These are phyloP conservation scores for Ambrosia trifida DNA, from an alignment of 129 eudicot species.

Conservation along the genomic window DNA sequence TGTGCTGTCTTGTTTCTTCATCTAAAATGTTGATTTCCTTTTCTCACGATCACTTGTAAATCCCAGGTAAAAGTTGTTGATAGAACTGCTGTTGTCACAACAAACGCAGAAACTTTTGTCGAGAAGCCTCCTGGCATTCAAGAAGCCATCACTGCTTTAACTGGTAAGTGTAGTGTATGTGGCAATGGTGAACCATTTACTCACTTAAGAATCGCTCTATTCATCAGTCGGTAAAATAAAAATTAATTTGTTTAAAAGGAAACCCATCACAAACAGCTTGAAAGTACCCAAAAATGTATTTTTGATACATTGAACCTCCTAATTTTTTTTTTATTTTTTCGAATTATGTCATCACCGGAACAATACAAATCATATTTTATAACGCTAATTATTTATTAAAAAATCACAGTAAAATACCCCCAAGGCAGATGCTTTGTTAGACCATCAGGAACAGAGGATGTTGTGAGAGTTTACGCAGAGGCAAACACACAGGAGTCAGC, in stretches of 20 bases:
- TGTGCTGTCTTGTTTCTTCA: slow-evolving; percentile 5
- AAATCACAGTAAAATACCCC: slow-evolving; percentile 49
- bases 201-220: no score
- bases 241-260: slow-evolving; percentile 10
- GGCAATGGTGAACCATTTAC: not conserved
- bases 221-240: not conserved
- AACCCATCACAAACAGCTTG: not conserved
- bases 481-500: slow-evolving; percentile 75
- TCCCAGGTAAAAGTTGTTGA: slow-evolving; percentile 80
- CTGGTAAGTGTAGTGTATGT: slow-evolving; percentile 41
- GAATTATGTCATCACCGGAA: not conserved
- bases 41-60: slow-evolving; percentile 8
- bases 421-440: slow-evolving; percentile 85
- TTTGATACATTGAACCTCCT: not conserved
- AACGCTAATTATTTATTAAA: slow-evolving; percentile 2
- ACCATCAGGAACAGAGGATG: slow-evolving; percentile 94
- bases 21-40: not conserved
- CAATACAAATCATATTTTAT: not conserved
- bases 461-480: slow-evolving; percentile 84
- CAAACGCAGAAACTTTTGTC: slow-evolving; percentile 81
- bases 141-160: slow-evolving; percentile 72
- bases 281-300: not conserved
- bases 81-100: slow-evolving; percentile 67
- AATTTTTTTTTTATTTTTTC: not conserved
- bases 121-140: slow-evolving; percentile 80